These are phyloP conservation scores for Neofusicoccum sp. DNA, from an alignment of 2,329 filamentous ascomycete genomes.

Conservation along the genomic window DNA sequence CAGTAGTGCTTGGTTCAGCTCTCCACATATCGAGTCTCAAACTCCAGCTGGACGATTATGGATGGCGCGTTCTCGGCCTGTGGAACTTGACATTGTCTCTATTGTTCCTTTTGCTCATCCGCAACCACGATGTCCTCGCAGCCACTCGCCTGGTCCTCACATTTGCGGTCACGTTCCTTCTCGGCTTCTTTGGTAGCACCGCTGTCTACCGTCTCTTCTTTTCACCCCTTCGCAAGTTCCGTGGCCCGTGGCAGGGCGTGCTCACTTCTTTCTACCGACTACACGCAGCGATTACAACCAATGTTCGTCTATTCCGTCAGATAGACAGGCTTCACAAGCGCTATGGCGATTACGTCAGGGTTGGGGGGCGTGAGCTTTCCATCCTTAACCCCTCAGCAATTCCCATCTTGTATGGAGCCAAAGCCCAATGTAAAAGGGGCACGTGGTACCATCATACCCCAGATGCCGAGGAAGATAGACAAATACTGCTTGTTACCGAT, in stretches of 20 bases:
- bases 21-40: neutral
- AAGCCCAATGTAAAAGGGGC: constrained; percentile 39
- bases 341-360: constrained; percentile 22
- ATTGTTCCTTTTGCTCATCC: neutral
- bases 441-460: constrained; percentile 31
- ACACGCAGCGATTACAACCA: neutral
- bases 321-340: neutral
- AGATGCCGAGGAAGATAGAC: constrained; percentile 28
- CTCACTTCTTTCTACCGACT: constrained; percentile 13
- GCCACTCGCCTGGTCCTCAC: neutral
- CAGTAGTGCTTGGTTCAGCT: constrained; percentile 1
- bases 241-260: constrained; percentile 13
- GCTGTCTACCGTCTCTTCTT: constrained; percentile 43
- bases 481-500: constrained; percentile 27
- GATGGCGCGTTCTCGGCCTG: constrained; percentile 12
- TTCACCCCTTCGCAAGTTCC: constrained; percentile 39
- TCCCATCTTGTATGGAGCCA: constrained; percentile 31
- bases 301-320: constrained; percentile 18
- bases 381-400: constrained; percentile 31
- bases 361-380: constrained; percentile 30
- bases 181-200: constrained; percentile 36
- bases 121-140: neutral
- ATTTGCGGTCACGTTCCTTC: constrained; percentile 11
- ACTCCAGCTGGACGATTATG: constrained; percentile 8
- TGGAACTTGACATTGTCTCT: constrained; percentile 5